Evolutionary conservation across 306 rosid genomes (phyloP).

Genomic region (Sophora flavescens): DNA sequence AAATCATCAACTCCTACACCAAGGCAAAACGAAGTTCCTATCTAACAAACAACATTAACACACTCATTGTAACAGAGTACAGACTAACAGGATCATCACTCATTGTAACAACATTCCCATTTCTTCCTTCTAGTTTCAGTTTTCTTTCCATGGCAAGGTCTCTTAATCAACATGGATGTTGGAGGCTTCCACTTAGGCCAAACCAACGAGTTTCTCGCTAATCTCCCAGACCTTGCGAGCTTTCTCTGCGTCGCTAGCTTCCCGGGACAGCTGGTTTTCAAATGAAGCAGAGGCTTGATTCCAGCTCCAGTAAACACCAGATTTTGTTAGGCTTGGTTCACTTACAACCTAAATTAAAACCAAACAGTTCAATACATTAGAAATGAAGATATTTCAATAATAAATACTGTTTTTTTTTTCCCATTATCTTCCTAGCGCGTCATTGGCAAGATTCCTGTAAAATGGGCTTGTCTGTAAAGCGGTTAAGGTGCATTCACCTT

Average conservation of each 20-base stretch:
- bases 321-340: slow-evolving; percentile 94
- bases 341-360: slow-evolving; percentile 76
- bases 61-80: slow-evolving; percentile 43
- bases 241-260: slow-evolving; percentile 86
- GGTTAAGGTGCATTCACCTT: not conserved
- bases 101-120: slow-evolving; percentile 43
- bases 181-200: slow-evolving; percentile 60
- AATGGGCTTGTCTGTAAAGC: not conserved
- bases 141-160: slow-evolving; percentile 42
- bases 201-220: slow-evolving; percentile 94
- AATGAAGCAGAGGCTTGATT: slow-evolving; percentile 91
- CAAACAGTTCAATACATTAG: slow-evolving; percentile 35
- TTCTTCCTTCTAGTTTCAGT: too few relatives aligned
- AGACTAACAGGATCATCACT: too few relatives aligned
- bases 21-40: slow-evolving; percentile 47
- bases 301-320: slow-evolving; percentile 99
- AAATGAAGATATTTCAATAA: slow-evolving; percentile 14
- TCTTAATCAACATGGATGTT: slow-evolving; percentile 19
- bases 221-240: slow-evolving; percentile 95
- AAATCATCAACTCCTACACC: slow-evolving; percentile 51
- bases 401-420: not conserved
- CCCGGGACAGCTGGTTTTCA: slow-evolving; percentile 89
- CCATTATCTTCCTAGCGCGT: not conserved
- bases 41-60: slow-evolving; percentile 43
- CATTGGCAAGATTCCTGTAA: not conserved